Base-by-base conservation (phyloP, 2,329 filamentous ascomycete species). In the Pseudogymnoascus sp. region DNA sequence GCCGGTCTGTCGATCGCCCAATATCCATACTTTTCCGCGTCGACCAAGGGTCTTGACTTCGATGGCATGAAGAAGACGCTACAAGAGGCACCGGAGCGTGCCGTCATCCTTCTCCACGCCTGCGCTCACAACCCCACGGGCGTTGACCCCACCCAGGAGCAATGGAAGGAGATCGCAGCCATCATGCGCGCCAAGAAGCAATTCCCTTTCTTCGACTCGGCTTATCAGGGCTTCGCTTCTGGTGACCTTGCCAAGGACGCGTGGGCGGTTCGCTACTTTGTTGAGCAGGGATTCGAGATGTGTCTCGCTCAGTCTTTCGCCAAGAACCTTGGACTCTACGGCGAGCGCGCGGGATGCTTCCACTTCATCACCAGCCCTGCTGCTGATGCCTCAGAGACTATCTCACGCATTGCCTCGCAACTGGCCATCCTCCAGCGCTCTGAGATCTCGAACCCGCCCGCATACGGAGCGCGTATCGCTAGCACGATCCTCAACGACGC, bases 41-140 rank as follows among this genome's bases (percentile, higher is more conserved):
- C 89, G 73, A 96, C 92, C 67, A 92, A 91, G 74, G 92, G 91
- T 59, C 87, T 99, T 60, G 92, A 97, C 77, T 92, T 96, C 72
- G 86, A 89, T 64, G 93, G 92, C 77, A 92, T 97, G 88, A 85
- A 90, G 74, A 74, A 78, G 58, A 77, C 88, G 35, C 79, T 97
- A 60, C 75, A 83, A 64, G 78, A 80, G 35, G 92, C 93, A 6
- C 87, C 90, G 2, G 81, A 89, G 60, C 86, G 86, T 69, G 93
- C 90, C 73, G 86, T 99, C 74, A 87, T 99, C 74, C 82, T 97
- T 48, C 84, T 97, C 39, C 94, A 97, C 78, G 90, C 92, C 66
- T 99, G 94, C 75, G 94, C 94, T 37, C 94, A 99, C 81, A 99
- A 99, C 80, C 94, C 94, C 36, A 99, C 94, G 1, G 94, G 94